Base-by-base conservation (phyloP, 2,329 filamentous ascomycete genomes). In the Diaporthe batatas region DNA sequence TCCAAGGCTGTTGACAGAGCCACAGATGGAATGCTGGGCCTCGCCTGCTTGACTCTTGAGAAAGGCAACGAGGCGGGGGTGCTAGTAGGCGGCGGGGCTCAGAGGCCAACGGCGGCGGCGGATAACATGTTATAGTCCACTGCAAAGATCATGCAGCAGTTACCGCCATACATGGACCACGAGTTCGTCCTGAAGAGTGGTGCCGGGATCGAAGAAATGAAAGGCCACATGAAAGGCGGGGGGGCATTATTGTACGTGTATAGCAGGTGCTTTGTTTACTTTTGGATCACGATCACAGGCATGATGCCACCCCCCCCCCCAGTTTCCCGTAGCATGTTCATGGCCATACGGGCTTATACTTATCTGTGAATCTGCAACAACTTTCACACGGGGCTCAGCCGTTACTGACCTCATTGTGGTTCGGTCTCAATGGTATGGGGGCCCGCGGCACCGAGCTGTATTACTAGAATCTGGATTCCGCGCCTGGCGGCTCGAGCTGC, bases 1-100 rank as follows among this genome's bases (percentile, higher is more conserved):
- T 55, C 53, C n/a, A 55, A 55, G 53, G 53, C 53, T 16, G 53
- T 55, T n/a, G 53, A 55, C 29, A n/a, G 16, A 12, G 25, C 18
- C 25, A 34, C 53, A 21, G 12, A 3, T 7, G 34, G 16, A n/a
- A 55, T 55, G 6, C 6, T 7, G 29, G 53, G 53, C 11, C 34
- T 55, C 29, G 29, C 34, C 29, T 55, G 53, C 29, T n/a, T 55
- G 53, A 55, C 29, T 8, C 53, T 21, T 34, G 53, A 34, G 29
- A 34, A n/a, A 18, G 53, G 14, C 16, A n/a, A 34, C 6, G 29
- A 34, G 53, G 29, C 29, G 14, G 53, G 29, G 2, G 21, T 21
- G n/a, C n/a, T n/a, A 29, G 29, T 29, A 3, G 29, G 29, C 29
- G 29, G 29, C 18, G 53, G 16, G 12, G 32, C 29, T 1, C 29